phyloP scores from a whole-genome alignment of 2,329 filamentous ascomycete species.

The Alternaria conjuncta region DNA sequence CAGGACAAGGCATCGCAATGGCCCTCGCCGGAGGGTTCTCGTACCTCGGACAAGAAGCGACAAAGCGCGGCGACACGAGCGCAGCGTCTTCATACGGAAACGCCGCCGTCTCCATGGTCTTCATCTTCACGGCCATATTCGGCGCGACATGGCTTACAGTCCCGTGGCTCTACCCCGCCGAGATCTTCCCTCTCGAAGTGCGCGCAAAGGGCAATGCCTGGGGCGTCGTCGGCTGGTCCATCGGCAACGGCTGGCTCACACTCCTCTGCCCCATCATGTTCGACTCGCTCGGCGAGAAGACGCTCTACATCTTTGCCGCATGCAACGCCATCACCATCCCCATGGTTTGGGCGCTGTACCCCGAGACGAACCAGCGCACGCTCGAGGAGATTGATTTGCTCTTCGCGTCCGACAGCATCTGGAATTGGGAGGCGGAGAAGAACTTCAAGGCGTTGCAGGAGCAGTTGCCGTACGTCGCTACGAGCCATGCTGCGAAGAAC shows the following conservation, averaged over 20 bases:
- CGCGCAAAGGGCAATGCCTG: conserved; percentile 77
- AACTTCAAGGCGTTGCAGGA: conserved; percentile 32
- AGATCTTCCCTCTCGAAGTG: conserved; percentile 75
- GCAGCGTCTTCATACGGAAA: conserved; percentile 63
- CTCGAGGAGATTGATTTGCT: conserved; percentile 78
- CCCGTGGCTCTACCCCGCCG: conserved; percentile 68
- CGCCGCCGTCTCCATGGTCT: conserved; percentile 74
- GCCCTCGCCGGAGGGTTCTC: conserved; percentile 70
- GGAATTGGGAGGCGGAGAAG: conserved; percentile 63
- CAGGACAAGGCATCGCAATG: conserved; percentile 70
- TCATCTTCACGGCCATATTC: conserved; percentile 70
- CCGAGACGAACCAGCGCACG: conserved; percentile 75
- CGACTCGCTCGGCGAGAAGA: conserved; percentile 69
- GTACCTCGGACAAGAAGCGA: conserved; percentile 59
- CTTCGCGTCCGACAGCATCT: conserved; percentile 70
- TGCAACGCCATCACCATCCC: conserved; percentile 70
- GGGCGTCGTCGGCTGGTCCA: conserved; percentile 77
- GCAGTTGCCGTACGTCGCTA: not conserved
- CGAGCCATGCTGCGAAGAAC: not conserved
- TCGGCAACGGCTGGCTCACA: conserved; percentile 72
- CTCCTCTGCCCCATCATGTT: conserved; percentile 57
- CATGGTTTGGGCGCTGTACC: conserved; percentile 76
- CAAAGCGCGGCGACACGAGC: conserved; percentile 52
- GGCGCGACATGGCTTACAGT: conserved; percentile 68
- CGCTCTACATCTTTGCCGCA: conserved; percentile 74